A percentile compares a stretch with the other conserved stretches of the same genome.
These are phyloP conservation scores for Acanthamoeba castellanii DNA, from an alignment of 208 protist species.

Conservation along the genomic window DNA sequence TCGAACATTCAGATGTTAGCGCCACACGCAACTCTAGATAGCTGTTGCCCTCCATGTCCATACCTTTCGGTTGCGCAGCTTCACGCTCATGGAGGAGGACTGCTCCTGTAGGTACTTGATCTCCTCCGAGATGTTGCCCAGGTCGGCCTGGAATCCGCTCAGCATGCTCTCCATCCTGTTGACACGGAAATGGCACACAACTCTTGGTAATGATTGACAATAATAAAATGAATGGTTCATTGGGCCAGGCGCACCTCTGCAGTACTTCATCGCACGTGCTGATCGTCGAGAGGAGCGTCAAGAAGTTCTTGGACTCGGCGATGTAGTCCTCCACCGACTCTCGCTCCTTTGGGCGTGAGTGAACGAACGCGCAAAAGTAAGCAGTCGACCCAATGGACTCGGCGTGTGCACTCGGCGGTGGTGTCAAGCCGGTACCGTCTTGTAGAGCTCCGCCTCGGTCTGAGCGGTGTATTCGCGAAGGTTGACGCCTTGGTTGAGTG, in stretches of 20 bases:
- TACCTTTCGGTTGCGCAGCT: slow-evolving; percentile 35
- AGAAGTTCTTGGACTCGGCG: slow-evolving; percentile 1
- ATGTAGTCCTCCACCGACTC: slow-evolving; percentile 54
- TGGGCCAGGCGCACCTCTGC: not conserved
- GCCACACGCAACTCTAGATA: too few relatives aligned
- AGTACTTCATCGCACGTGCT: slow-evolving; percentile 21
- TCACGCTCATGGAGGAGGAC: slow-evolving; percentile 35
- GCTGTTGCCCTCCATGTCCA: too few relatives aligned
- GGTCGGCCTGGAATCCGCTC: slow-evolving; percentile 20
- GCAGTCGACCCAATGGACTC: too few relatives aligned
- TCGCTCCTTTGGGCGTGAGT: not conserved
- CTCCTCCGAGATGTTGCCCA: slow-evolving; percentile 38
- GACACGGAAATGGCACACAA: too few relatives aligned
- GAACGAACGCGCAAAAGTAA: too few relatives aligned
- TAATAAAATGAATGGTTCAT: too few relatives aligned
- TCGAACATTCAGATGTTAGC: too few relatives aligned
- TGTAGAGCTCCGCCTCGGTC: not conserved
- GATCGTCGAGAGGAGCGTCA: slow-evolving; percentile 1
- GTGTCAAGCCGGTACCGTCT: not conserved
- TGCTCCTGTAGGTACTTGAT: slow-evolving; percentile 61
- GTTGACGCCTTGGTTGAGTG: not conserved
- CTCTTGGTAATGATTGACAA: not conserved
- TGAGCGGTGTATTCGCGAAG: not conserved
- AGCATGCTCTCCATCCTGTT: slow-evolving; percentile 35
- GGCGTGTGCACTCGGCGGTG: too few relatives aligned